A percentile compares a stretch with the other conserved stretches of the same genome.
phyloP scores from a whole-genome alignment of 768 basidiomycete genomes.

The Tubosaeta brunneosetosa region DNA sequence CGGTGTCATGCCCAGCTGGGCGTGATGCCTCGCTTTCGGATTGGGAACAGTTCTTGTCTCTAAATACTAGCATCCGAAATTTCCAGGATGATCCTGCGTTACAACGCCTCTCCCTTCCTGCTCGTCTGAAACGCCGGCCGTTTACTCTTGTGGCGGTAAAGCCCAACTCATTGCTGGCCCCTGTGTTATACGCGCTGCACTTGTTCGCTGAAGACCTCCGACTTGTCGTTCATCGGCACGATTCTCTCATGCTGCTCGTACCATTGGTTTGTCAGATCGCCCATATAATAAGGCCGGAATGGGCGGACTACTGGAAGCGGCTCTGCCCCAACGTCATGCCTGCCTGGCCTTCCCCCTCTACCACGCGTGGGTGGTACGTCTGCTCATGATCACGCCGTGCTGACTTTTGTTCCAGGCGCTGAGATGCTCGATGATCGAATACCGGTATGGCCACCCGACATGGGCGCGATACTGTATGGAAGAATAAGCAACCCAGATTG shows the following conservation, averaged over 20 bases:
- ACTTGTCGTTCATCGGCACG: constrained; percentile 51
- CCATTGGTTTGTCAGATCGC: constrained; percentile 63
- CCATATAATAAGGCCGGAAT: constrained; percentile 66
- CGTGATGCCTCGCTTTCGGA: constrained; percentile 18
- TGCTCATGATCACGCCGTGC: neutral
- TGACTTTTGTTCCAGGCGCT: constrained; percentile 31
- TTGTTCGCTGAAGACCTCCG: constrained; percentile 70
- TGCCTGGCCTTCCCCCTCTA: constrained; percentile 54
- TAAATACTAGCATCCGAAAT: constrained; percentile 39
- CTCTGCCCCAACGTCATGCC: constrained; percentile 59
- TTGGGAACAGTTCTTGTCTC: constrained; percentile 47
- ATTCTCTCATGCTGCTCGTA: constrained; percentile 52
- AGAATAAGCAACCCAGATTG: constrained; percentile 62
- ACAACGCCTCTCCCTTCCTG: constrained; percentile 38
- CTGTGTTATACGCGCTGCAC: constrained; percentile 71
- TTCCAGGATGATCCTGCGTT: constrained; percentile 61
- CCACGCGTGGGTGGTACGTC: constrained; percentile 20
- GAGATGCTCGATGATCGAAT: constrained; percentile 62
- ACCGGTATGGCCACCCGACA: constrained; percentile 75
- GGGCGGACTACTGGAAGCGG: constrained; percentile 92
- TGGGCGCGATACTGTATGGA: constrained; percentile 59
- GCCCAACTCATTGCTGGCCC: constrained; percentile 47
- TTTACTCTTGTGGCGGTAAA: constrained; percentile 22
- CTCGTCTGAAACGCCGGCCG: constrained; percentile 23
- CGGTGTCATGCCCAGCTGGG: constrained; percentile 23